phyloP scores from a whole-genome alignment of 2,329 filamentous ascomycete genomes.

The Phaeoacremonium minimum region DNA sequence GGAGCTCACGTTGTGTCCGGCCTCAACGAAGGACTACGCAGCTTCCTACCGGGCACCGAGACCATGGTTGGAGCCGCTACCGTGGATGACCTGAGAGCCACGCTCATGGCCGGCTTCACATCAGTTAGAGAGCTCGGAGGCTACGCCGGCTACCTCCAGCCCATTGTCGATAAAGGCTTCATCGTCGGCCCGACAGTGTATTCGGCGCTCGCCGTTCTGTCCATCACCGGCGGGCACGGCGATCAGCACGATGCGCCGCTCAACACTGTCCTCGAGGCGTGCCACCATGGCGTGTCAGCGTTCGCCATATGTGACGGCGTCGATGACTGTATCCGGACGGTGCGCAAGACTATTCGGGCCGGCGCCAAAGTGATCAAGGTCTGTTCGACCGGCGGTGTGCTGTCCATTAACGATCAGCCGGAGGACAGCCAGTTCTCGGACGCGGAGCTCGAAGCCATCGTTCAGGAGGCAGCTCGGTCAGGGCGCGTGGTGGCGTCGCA shows the following conservation, averaged over 20 bases:
- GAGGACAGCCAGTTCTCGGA: slow-evolving; percentile 37
- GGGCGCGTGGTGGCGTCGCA: slow-evolving; percentile 36
- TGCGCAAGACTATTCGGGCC: slow-evolving; percentile 35
- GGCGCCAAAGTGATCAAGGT: slow-evolving; percentile 45
- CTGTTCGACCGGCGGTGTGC: slow-evolving; percentile 37
- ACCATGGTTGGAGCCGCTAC: slow-evolving; percentile 33
- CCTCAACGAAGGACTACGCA: slow-evolving; percentile 13
- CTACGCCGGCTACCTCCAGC: slow-evolving; percentile 36
- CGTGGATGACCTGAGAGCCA: slow-evolving; percentile 31
- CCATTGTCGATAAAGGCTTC: slow-evolving; percentile 35
- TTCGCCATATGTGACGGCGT: slow-evolving; percentile 38
- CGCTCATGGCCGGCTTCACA: slow-evolving; percentile 44
- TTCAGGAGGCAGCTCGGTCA: slow-evolving; percentile 34
- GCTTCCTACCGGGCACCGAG: slow-evolving; percentile 15
- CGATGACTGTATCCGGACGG: slow-evolving; percentile 35
- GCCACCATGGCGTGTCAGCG: slow-evolving; percentile 21
- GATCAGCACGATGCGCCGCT: slow-evolving; percentile 34
- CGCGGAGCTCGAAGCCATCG: slow-evolving; percentile 36
- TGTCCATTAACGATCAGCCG: slow-evolving; percentile 35
- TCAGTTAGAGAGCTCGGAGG: slow-evolving; percentile 44
- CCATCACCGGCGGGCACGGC: slow-evolving; percentile 44
- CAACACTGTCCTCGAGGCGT: slow-evolving; percentile 23
- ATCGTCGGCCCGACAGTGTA: slow-evolving; percentile 45
- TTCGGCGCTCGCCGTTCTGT: slow-evolving; percentile 35
- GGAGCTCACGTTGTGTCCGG: slow-evolving; percentile 22